These are phyloP conservation scores for Colletotrichum sp. DNA, from an alignment of 2,329 filamentous ascomycete species.

Conservation along the genomic window DNA sequence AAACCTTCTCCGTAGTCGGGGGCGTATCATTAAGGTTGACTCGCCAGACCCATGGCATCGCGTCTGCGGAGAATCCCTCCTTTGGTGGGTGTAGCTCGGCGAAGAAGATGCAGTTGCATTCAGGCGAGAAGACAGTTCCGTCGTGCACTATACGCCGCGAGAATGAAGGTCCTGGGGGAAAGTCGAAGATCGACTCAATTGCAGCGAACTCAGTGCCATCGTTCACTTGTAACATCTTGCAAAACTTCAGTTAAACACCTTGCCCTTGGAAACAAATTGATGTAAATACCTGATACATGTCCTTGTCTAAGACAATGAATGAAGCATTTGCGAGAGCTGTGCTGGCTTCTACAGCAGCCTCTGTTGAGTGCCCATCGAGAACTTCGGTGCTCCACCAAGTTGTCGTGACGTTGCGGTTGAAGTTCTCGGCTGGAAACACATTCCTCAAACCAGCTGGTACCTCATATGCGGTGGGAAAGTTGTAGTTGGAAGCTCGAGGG, in stretches of 20 bases:
- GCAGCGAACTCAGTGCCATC: not conserved
- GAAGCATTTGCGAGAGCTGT: not conserved
- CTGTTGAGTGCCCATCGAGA: not conserved
- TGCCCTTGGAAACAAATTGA: not conserved
- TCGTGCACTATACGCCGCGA: conserved; percentile 19
- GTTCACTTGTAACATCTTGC: rapidly evolving
- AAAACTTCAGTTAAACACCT: rapidly evolving
- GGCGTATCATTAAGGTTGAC: conserved; percentile 4
- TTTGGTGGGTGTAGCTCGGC: conserved; percentile 20
- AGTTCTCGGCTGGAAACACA: conserved; percentile 17
- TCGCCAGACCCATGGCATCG: conserved; percentile 22
- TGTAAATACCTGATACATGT: not conserved
- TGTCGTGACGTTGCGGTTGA: conserved; percentile 21
- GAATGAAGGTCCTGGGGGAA: not conserved
- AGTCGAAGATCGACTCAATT: not conserved
- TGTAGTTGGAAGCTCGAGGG: not conserved
- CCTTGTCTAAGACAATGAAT: not conserved
- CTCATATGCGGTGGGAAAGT: not conserved
- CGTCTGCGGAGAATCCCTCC: conserved; percentile 13
- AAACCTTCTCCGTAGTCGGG: conserved; percentile 20
- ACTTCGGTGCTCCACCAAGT: conserved; percentile 18
- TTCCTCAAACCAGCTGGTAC: not conserved
- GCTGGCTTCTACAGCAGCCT: not conserved
- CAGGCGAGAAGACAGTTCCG: conserved; percentile 20
- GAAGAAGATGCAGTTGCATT: conserved; percentile 23